Percentiles rank a stretch among this genome's conserved stretches.
phyloP scores from a whole-genome alignment of 2,329 filamentous ascomycete genomes.

The Akanthomyces muscarius region DNA sequence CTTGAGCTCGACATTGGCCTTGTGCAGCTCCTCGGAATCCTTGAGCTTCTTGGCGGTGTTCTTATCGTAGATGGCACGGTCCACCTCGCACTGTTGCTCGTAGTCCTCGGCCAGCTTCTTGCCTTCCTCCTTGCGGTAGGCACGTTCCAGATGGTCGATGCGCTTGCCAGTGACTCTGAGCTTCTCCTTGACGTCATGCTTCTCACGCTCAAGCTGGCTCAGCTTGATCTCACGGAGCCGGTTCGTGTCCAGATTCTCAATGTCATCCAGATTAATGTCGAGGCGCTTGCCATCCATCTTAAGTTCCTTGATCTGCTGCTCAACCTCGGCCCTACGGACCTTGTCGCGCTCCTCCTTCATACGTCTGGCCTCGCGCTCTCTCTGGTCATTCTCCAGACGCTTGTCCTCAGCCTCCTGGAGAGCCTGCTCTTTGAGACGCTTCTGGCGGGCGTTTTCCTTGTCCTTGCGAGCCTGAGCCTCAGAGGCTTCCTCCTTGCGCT shows the following conservation, averaged over 20 bases:
- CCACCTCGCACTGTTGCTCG: slow-evolving; percentile 72
- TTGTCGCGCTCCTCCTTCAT: slow-evolving; percentile 83
- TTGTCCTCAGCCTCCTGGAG: slow-evolving; percentile 85
- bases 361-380: slow-evolving; percentile 81
- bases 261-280: slow-evolving; percentile 72
- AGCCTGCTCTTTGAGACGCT: slow-evolving; percentile 80
- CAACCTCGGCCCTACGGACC: slow-evolving; percentile 87
- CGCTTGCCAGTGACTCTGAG: slow-evolving; percentile 90
- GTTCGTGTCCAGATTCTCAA: slow-evolving; percentile 84
- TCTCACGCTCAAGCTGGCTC: slow-evolving; percentile 93
- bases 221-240: slow-evolving; percentile 92
- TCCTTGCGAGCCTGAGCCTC: slow-evolving; percentile 84
- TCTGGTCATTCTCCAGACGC: slow-evolving; percentile 86
- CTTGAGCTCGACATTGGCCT: slow-evolving; percentile 88
- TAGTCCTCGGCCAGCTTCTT: slow-evolving; percentile 90
- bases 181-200: slow-evolving; percentile 90
- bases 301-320: slow-evolving; percentile 87
- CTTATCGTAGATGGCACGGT: slow-evolving; percentile 75
- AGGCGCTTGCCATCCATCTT: slow-evolving; percentile 78
- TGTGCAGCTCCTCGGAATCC: slow-evolving; percentile 83
- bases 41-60: slow-evolving; percentile 72
- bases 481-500: slow-evolving; percentile 94
- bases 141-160: slow-evolving; percentile 94
- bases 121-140: slow-evolving; percentile 89
- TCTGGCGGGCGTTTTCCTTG: slow-evolving; percentile 86